Evolutionary conservation across 345 rosid species (phyloP), one percentile per base, ranked within the genome.

Genomic region (Lumnitzera racemosa): DNA sequence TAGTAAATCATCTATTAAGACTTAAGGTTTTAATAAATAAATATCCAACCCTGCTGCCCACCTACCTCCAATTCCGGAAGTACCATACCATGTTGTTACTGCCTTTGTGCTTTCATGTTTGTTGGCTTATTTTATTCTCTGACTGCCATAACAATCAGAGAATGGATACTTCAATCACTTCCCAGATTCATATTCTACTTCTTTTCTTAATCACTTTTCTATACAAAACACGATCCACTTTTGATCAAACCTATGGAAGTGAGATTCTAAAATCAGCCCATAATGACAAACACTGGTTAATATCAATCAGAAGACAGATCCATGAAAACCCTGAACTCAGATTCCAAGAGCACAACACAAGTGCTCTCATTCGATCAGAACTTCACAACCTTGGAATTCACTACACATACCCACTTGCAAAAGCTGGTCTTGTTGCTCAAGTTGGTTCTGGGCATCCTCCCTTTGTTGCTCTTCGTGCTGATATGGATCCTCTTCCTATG

Each of bases 261-360:
- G 65, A 80, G 11, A 24, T 83, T 31, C 65, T 87, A 36, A 62
- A 53, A 47, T 76, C 78, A 55, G 87, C 96, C 16, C 36, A 59
- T 48, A 53, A 56, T 47, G 80, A 86, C 59, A 77, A 69, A 59
- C 80, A 78, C 13, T 92, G 94, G 96, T 70, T 89, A 36, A 72
- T 75, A 29, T 76, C 81, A 3, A 59, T 82, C 8, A 72, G 96
- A 68, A 76, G 96, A 70, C 81, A 70, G 62, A 79, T 92, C 84
- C 98, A 89, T 53, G 86, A 85, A 68, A 77, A 82, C 66, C 96
- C 98, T 48, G 96, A 92, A 74, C 89, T 87, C 61, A 59, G 70
- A 49, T 89, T 82, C 69, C 77, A 92, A 29, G 80, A 87, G 57
- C 75, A 85, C 88, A 59, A 77, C 62, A 87, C 94, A 47, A 85